A percentile compares a stretch with the other conserved stretches of the same genome.
Conservation (phyloP, 345 rosid species). For the Citropsis articulata region DNA sequence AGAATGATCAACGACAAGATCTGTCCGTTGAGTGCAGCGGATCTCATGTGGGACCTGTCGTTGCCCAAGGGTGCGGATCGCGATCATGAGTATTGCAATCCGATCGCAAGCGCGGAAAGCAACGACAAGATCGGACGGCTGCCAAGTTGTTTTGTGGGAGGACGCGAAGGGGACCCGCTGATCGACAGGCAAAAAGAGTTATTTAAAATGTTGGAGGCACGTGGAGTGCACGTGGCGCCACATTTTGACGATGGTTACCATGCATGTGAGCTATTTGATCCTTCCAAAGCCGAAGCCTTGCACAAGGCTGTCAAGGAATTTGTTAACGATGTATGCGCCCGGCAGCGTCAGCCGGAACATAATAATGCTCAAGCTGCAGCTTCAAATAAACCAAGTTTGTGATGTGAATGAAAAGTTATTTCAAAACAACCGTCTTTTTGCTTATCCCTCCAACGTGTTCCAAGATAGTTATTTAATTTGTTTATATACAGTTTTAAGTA, state of each 20-base stretch:
- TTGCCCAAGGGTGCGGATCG: constrained; percentile 65
- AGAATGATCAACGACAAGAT: constrained; percentile 44
- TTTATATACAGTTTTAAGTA: neutral
- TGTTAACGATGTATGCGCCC: constrained; percentile 16
- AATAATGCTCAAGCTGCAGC: constrained; percentile 6
- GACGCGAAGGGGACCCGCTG: constrained; percentile 77
- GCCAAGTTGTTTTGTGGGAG: constrained; percentile 44
- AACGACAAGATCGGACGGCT: constrained; percentile 48
- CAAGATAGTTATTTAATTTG: no score
- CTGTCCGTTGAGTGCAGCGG: constrained; percentile 49
- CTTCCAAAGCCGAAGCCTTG: constrained; percentile 36
- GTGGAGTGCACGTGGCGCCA: constrained; percentile 57
- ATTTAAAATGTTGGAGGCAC: constrained; percentile 41
- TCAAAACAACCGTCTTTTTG: neutral
- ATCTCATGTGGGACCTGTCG: constrained; percentile 67
- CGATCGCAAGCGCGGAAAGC: constrained; percentile 26
- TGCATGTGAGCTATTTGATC: constrained; percentile 62
- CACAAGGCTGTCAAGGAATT: constrained; percentile 33
- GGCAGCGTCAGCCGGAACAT: neutral
- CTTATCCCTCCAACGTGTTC: no score
- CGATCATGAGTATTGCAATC: constrained; percentile 75
- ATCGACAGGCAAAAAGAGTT: constrained; percentile 64
- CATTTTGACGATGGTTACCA: constrained; percentile 59
- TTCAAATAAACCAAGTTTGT: constrained; percentile 12
- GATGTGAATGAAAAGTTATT: neutral